Base-by-base conservation (phyloP, 352 stramenopile genomes). In the Phytophthora cryptogea region DNA sequence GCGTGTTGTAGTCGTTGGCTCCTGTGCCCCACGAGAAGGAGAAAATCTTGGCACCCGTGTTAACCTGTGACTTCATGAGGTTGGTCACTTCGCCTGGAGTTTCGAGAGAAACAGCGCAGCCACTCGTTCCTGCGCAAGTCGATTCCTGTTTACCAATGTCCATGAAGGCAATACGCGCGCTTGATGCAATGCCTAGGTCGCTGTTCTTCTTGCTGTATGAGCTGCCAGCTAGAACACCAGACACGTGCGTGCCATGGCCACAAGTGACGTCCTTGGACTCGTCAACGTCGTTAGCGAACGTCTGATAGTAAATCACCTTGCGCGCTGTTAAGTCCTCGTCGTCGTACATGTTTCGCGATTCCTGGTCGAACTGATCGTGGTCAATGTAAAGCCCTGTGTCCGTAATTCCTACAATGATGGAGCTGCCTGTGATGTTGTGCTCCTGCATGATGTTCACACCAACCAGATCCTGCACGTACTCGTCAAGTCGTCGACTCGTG, bases 221-320 rank as follows among this genome's bases (percentile, higher is more conserved):
- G 39, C 72, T 89, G 8, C 90, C 90, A 0, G 78, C 83, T 2
- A 92, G 55, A 17, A 94, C 89, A 1, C 88, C 90, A 0, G 80
- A 84, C 8, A 97, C 88, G 66, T 97, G 90, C 2, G 90, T 97
- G 8, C 90, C 90, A 59, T 97, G 90, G 23, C 88, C 90, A 37
- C 83, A 92, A 33, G 71, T 79, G 8, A 86, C 52, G 8, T 69
- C 57, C 53, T 85, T 72, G 1, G 80, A 80, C 54, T 92, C 78
- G 51, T 92, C 83, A 13, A 86, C 55, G 17, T 78, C 50, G 52
- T 92, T 89, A 0, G 83, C 86, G 40, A 88, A 95, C 14, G 76
- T 74, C 33, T 90, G 74, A 63, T 96, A 96, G 35, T 89, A 78
- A 41, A 96, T 74, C 14, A 96, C 79, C 58, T 96, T 92, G 31